Evolutionary conservation across 2,329 filamentous ascomycete genomes (phyloP), one percentile per base, ranked within the genome.

Genomic region (Dactylellina drechsleri): DNA sequence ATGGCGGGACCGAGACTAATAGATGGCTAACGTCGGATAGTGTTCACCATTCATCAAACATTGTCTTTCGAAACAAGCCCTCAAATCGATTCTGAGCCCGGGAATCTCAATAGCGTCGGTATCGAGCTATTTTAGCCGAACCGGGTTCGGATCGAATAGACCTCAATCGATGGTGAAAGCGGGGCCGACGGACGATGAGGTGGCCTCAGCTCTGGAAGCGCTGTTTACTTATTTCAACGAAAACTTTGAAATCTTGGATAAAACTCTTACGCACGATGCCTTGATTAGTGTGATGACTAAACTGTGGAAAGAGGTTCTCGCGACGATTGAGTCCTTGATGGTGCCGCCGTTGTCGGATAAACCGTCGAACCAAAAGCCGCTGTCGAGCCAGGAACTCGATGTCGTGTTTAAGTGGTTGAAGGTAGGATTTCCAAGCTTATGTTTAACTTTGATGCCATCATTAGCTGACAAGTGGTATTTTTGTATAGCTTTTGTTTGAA

Each of bases 211-310:
- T 0, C 84, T 99, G 12, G 89, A 91, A 78, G 91, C 93, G 3
- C 86, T 99, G 0, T 95, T 97, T 81, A 87, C 89, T 64, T 99
- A 99, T 82, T 99, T 99, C 81, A 92, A 99, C 81, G 94, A 97
- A 81, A 99, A 99, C 80, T 99, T 99, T 82, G 92, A 93, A 72
- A 97, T 98, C 79, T 97, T 99, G 93, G 97, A 98, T 83, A 89
- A 95, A 82, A 97, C 94, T 0, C 85, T 99, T 67, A 98, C 95
- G 0, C 91, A 93, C 70, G 90, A 92, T 68, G 96, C 95, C n/a
- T 97, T 99, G 94, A 89, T 93, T 79, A 93, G 95, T 81, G 95
- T 99, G 79, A 99, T 99, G 95, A 96, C 93, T 20, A 89, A 95
- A 52, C 84, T 99, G 4, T 99, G 95, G 95, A 99, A 99, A 83